These are phyloP conservation scores for Colletotrichum liriopes DNA, from an alignment of 2,329 filamentous ascomycete genomes.

Conservation along the genomic window DNA sequence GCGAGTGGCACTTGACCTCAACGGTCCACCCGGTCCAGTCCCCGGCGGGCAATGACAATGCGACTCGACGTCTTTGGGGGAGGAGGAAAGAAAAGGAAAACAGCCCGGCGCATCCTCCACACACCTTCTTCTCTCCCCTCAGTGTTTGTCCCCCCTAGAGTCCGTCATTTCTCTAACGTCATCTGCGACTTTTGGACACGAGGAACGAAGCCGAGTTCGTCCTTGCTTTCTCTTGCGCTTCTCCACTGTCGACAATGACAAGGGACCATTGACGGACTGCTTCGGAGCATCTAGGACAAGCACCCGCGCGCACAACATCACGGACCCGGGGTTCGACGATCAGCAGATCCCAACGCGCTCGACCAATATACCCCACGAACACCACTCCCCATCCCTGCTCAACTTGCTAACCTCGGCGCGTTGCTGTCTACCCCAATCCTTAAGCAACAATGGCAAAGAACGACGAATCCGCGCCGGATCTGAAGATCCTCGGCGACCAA, in stretches of 20 bases:
- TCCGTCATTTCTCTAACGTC: conserved; percentile 35
- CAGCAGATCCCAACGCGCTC: not conserved
- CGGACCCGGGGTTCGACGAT: not conserved
- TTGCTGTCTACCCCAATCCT: not conserved
- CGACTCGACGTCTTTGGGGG: conserved; percentile 18
- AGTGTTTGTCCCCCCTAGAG: not conserved
- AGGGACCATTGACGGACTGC: conserved; percentile 34
- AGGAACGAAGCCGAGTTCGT: not conserved
- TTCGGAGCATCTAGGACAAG: conserved; percentile 14
- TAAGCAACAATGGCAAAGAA: conserved; percentile 54
- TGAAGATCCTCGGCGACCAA: conserved; percentile 82
- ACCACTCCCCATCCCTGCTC: not conserved
- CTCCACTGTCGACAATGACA: conserved; percentile 35
- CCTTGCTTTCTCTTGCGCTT: not conserved
- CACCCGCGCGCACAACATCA: not conserved
- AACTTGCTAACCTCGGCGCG: not conserved
- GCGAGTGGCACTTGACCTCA: conserved; percentile 33
- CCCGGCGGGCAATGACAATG: conserved; percentile 35
- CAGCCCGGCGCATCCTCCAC: conserved; percentile 21
- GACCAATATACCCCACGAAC: not conserved
- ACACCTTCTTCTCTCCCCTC: not conserved
- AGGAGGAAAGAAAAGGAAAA: not conserved
- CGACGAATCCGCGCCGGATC: conserved; percentile 74
- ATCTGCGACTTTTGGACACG: conserved; percentile 14
- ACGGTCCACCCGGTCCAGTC: conserved; percentile 30